These are phyloP conservation scores for Byssothecium circinans DNA, from an alignment of 2,329 filamentous ascomycete genomes.

Conservation along the genomic window DNA sequence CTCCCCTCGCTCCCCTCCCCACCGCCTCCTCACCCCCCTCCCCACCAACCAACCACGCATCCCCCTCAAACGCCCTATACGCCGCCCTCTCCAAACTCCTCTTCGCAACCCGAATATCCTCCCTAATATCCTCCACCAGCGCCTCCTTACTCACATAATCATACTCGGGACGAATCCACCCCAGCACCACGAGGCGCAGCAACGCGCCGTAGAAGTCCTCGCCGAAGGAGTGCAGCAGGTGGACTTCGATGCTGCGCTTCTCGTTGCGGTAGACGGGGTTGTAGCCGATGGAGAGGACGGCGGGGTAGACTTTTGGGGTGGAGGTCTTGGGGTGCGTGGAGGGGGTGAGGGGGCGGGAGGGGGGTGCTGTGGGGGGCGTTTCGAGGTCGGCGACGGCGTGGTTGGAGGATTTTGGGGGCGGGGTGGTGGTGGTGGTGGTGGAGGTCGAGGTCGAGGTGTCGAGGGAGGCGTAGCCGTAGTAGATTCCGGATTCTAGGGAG, in stretches of 20 bases:
- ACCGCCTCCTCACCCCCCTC: conserved; percentile 8
- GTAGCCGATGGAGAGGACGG: conserved; percentile 63
- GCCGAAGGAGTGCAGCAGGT: conserved; percentile 76
- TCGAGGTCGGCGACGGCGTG: conserved; percentile 32
- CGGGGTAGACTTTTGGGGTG: conserved; percentile 25
- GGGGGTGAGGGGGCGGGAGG: conserved; percentile 17
- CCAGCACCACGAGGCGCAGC: conserved; percentile 78
- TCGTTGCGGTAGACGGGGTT: conserved; percentile 97
- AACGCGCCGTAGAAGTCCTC: conserved; percentile 82
- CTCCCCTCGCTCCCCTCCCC: conserved; percentile 10
- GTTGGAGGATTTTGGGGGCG: conserved; percentile 22
- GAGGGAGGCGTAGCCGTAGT: conserved; percentile 88
- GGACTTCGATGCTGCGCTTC: conserved; percentile 83
- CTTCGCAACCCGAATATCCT: conserved; percentile 82
- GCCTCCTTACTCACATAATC: conserved; percentile 85
- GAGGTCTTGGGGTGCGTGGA: background rate
- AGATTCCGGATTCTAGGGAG: conserved; percentile 75
- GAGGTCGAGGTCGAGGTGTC: conserved; percentile 48
- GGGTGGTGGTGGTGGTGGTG: conserved; percentile 36
- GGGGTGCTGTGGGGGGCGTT: conserved; percentile 11
- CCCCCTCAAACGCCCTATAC: conserved; percentile 59
- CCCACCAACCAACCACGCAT: conserved; percentile 43
- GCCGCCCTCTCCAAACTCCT: conserved; percentile 68
- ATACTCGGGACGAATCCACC: conserved; percentile 85
- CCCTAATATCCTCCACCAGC: conserved; percentile 82